Base-by-base conservation (phyloP, 1,139 yeast species). In the Magnusiomyces fungicola region DNA sequence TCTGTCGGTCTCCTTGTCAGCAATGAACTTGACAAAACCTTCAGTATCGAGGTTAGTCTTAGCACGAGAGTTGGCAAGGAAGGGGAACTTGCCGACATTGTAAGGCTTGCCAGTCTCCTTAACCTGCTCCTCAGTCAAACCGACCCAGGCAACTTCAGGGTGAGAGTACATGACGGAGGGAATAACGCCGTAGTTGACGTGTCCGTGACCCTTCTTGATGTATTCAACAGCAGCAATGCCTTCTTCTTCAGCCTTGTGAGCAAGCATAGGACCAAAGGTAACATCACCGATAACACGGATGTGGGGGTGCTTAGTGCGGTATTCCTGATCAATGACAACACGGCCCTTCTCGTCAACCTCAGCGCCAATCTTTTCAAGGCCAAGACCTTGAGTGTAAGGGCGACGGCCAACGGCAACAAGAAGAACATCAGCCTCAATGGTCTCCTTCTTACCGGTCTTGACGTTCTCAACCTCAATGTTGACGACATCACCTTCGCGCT, bases 231-330 rank as follows among this genome's bases (percentile, higher is more conserved):
- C 98, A 53, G 98, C 99, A 63, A 94, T 83, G 71, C 97, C 99
- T 77, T 94, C 99, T 71, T 94, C 99, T 76, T 94, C 99, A 55
- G 99, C 99, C 78, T 94, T 94, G 79, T 94, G 99, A 56, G 99
- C 99, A 73, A 94, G 80, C 99, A 94, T 94, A 62, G 96, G 94
- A 62, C 98, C 98, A 62, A 87, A 92, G 44, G 98, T 94, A 54
- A 83, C 97, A 68, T 94, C 99, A 69, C 99, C 99, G 70, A 92
- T 88, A 62, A 89, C 95, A 71, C 96, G 87, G 66, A 94, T 90
- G 73, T 94, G 95, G 54, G 89, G 84, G 71, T 76, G 80, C 72
- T 86, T 90, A 61, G 98, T 86, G 73, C 87, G 84, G 79, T 79
- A 92, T 74, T 92, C 89, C 55, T 86, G 83, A 70, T 94, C 97